Evolutionary conservation across 2,329 filamentous ascomycete genomes (phyloP).

Genomic region (Colletotrichum orbiculare): DNA sequence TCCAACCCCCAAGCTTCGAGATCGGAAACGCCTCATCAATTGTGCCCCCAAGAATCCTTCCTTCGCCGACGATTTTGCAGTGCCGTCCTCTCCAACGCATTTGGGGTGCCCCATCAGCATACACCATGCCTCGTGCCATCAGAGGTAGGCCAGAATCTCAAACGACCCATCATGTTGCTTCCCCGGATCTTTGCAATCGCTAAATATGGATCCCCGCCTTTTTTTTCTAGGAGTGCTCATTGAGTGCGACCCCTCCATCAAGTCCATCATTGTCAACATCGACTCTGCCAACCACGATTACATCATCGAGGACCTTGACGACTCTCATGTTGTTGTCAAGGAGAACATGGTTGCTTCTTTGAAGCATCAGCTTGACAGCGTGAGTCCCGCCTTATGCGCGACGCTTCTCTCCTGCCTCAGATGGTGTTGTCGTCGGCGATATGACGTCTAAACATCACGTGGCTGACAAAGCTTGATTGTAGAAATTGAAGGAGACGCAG

Average conservation of each 20-base stretch:
- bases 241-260: conserved; percentile 88
- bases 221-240: conserved; percentile 72
- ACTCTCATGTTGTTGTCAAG: conserved; percentile 80
- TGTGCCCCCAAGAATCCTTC: background rate
- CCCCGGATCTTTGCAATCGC: conserved; percentile 14
- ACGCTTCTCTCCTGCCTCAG: conserved; percentile 4
- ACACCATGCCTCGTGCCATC: conserved; percentile 66
- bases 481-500: conserved; percentile 64
- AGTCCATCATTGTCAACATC: conserved; percentile 84
- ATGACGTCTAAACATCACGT: background rate
- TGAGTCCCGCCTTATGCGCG: conserved; percentile 49
- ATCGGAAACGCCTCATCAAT: too few species aligned
- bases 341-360: conserved; percentile 76
- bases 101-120: background rate
- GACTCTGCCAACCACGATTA: conserved; percentile 77
- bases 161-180: background rate
- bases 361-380: conserved; percentile 76
- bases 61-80: background rate
- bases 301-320: conserved; percentile 84
- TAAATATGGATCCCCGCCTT: conserved; percentile 23
- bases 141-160: conserved; percentile 53
- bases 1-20: background rate
- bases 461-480: conserved; percentile 23
- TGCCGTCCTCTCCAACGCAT: background rate
- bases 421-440: background rate